Evolutionary conservation across 2,329 filamentous ascomycete genomes (phyloP).

Genomic region (Pyrenochaeta sp.): DNA sequence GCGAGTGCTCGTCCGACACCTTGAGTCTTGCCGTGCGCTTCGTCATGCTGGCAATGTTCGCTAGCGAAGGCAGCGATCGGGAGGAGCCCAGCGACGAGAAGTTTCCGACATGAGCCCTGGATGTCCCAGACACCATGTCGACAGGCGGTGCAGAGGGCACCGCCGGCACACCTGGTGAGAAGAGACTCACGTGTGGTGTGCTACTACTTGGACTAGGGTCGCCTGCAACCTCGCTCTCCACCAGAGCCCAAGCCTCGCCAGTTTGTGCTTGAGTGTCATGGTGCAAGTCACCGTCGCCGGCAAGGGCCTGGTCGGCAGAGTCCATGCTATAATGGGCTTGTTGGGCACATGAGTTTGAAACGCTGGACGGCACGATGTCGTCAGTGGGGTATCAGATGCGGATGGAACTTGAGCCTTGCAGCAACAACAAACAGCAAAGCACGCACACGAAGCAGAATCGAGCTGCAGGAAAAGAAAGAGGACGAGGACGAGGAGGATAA

Average conservation of each 20-base stretch:
- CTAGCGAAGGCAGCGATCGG: slow-evolving; percentile 40
- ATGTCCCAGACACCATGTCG: slow-evolving; percentile 8
- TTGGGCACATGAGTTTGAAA: slow-evolving; percentile 12
- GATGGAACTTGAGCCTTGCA: not conserved
- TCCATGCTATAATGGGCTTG: slow-evolving; percentile 22
- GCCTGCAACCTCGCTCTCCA: slow-evolving; percentile 15
- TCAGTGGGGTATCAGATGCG: slow-evolving; percentile 8
- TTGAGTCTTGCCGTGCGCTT: slow-evolving; percentile 40
- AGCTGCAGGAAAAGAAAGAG: slow-evolving; percentile 3
- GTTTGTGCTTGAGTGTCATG: slow-evolving; percentile 15
- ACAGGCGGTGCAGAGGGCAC: slow-evolving; percentile 23
- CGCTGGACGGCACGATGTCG: not conserved
- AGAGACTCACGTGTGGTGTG: slow-evolving; percentile 35
- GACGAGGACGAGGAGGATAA: slow-evolving; percentile 3
- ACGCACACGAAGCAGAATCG: not conserved
- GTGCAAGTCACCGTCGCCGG: slow-evolving; percentile 16
- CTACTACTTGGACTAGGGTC: slow-evolving; percentile 17
- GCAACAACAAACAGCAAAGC: not conserved
- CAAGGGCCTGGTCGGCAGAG: slow-evolving; percentile 19
- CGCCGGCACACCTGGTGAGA: slow-evolving; percentile 34
- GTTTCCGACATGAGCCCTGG: slow-evolving; percentile 17
- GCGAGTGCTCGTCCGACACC: slow-evolving; percentile 35
- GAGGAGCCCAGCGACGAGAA: slow-evolving; percentile 32
- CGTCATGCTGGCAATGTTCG: slow-evolving; percentile 29
- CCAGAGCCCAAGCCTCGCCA: slow-evolving; percentile 22